Percentiles rank a stretch among this genome's conserved stretches.
phyloP scores from a whole-genome alignment of 305 asterid species.

The Fraxinus velutina region DNA sequence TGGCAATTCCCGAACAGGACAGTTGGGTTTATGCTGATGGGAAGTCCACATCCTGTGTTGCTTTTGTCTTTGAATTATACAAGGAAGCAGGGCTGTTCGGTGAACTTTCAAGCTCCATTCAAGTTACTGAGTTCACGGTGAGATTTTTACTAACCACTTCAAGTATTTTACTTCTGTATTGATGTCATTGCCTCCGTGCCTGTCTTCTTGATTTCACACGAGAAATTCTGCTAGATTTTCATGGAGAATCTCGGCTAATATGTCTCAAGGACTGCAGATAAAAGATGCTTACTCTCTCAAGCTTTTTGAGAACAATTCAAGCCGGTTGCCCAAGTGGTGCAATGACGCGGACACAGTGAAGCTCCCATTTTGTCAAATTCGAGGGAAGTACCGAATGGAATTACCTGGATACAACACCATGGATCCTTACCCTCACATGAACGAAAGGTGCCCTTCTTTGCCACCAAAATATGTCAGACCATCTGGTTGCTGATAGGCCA shows the following conservation, averaged over 20 bases:
- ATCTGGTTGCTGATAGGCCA: constrained; percentile 50
- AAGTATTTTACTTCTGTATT: not conserved
- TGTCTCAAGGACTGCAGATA: constrained; percentile 37
- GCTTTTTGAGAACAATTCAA: constrained; percentile 46
- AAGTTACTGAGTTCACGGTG: constrained; percentile 94
- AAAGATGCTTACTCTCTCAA: constrained; percentile 59
- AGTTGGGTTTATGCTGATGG: constrained; percentile 83
- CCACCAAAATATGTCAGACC: constrained; percentile 68
- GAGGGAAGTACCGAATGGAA: constrained; percentile 82
- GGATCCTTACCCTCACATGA: constrained; percentile 78
- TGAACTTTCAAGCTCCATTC: constrained; percentile 55
- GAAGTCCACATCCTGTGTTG: constrained; percentile 86
- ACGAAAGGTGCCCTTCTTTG: constrained; percentile 81
- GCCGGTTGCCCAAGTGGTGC: constrained; percentile 64
- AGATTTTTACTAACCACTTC: constrained; percentile 26
- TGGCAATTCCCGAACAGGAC: constrained; percentile 86
- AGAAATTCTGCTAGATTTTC: not conserved
- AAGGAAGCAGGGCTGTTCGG: constrained; percentile 90
- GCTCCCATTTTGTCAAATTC: constrained; percentile 63
- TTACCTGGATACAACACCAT: constrained; percentile 75
- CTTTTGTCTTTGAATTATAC: constrained; percentile 80
- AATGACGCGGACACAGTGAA: constrained; percentile 49
- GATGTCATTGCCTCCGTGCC: not conserved
- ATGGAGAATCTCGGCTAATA: not conserved
- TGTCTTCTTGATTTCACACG: not conserved